phyloP scores from a whole-genome alignment of 2,329 filamentous ascomycete genomes.

The Trichoderma sp. region DNA sequence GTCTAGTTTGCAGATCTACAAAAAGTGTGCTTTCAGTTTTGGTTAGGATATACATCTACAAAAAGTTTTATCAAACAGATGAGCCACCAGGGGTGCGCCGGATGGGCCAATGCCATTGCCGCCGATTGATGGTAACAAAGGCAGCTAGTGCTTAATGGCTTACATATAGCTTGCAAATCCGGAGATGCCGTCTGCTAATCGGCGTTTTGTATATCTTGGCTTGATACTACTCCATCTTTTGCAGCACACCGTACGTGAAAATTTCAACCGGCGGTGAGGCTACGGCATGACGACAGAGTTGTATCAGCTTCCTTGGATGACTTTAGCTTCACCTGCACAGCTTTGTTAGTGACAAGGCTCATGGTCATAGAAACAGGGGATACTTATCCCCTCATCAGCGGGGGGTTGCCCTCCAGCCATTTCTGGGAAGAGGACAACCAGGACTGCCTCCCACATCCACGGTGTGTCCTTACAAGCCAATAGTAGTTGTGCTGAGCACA shows the following conservation, averaged over 20 bases:
- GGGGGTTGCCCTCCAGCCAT: conserved; percentile 54
- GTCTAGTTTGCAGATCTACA: neutral
- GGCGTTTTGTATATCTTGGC: neutral
- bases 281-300: neutral
- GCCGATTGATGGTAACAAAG: neutral
- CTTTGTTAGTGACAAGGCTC: conserved; percentile 33
- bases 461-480: conserved; percentile 42
- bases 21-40: neutral
- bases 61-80: neutral
- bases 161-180: neutral
- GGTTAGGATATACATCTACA: neutral
- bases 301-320: neutral
- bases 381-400: conserved; percentile 53
- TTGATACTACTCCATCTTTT: conserved; percentile 1
- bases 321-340: conserved; percentile 28
- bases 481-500: neutral
- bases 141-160: neutral
- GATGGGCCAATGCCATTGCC: neutral
- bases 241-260: neutral
- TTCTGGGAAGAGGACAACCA: conserved; percentile 54
- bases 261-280: neutral
- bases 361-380: conserved; percentile 25
- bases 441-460: conserved; percentile 43
- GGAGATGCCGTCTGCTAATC: neutral
- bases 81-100: neutral